Base-by-base conservation (phyloP, 306 rosid species). In the Pyrus communis region DNA sequence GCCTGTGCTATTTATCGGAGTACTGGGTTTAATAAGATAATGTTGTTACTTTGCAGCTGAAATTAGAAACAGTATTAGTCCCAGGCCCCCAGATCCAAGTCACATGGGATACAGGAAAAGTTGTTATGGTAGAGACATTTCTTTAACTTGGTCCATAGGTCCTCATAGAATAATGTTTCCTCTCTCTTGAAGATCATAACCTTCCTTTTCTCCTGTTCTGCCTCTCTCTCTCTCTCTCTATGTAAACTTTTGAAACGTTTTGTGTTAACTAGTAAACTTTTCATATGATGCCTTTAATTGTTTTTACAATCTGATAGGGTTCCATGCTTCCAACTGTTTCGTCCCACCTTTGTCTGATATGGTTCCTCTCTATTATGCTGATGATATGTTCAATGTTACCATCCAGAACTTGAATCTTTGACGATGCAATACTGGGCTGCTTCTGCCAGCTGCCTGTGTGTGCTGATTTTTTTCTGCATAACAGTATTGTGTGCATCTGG, bases 391-490 rank as follows among this genome's bases (percentile, higher is more conserved):
- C 42, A 42, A 45, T 84, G 75, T 84, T 67, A 23, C 42, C 80
- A 13, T 82, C 66, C 82, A 92, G 97, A 92, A 89, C 75, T 95
- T 70, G 91, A 88, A 72, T 86, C 86, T 87, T 76, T 87, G 89
- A 87, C 87, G 55, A 81, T 90, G 88, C 97, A 91, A 82, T 90
- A 90, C 88, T 92, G 97, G 99, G 90, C 93, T 68, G 72, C 92
- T 52, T 89, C 93, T 83, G 89, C 96, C 58, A 77, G 92, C 87
- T 86, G 88, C 86, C 75, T 89, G 75, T 30, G 86, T 42, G 91
- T 95, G 60, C 89, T 95, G 68, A 38, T 90, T 31, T 84, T 89
- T 77, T 83, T 95, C 45, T 77, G 85, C 77, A 8, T 87, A 14
- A 66, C 78, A 71, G 70, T 85, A 43, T 62, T 77, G 78, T 49